These are phyloP conservation scores for Phytophthora pluvialis DNA, from an alignment of 352 stramenopile genomes.

Conservation along the genomic window DNA sequence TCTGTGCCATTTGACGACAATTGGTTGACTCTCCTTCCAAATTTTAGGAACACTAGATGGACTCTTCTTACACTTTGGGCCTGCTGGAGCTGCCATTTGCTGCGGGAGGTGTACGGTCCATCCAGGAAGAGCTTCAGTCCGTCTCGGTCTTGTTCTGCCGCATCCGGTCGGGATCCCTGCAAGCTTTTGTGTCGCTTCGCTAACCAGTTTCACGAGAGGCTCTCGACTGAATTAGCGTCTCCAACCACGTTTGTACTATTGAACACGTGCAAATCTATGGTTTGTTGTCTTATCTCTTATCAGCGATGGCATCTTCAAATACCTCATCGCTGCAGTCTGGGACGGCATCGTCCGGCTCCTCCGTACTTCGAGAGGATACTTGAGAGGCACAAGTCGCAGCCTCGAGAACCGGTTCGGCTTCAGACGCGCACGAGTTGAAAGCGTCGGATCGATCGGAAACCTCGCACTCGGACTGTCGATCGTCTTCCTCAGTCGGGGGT, in stretches of 20 bases:
- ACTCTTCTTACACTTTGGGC: conserved; percentile 21
- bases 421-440: conserved; percentile 36
- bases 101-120: conserved; percentile 18
- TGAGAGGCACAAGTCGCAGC: neutral
- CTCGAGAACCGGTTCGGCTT: conserved; percentile 8
- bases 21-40: neutral
- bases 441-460: conserved; percentile 21
- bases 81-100: conserved; percentile 24
- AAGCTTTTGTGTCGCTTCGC: conserved; percentile 18
- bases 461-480: conserved; percentile 24
- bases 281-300: neutral
- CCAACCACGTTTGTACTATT: too few species aligned
- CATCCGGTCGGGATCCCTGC: conserved; percentile 16
- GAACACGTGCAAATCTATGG: neutral
- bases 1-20: neutral
- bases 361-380: too few species aligned
- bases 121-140: neutral
- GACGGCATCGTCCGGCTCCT: neutral
- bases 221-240: conserved; percentile 19
- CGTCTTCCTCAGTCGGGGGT: neutral
- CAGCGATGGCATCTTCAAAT: conserved; percentile 27
- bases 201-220: neutral
- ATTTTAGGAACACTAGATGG: neutral
- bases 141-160: conserved; percentile 9
- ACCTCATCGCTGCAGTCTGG: conserved; percentile 23